Conservation (phyloP, 2,329 filamentous ascomycete species). For the Fonsecaea nubica region DNA sequence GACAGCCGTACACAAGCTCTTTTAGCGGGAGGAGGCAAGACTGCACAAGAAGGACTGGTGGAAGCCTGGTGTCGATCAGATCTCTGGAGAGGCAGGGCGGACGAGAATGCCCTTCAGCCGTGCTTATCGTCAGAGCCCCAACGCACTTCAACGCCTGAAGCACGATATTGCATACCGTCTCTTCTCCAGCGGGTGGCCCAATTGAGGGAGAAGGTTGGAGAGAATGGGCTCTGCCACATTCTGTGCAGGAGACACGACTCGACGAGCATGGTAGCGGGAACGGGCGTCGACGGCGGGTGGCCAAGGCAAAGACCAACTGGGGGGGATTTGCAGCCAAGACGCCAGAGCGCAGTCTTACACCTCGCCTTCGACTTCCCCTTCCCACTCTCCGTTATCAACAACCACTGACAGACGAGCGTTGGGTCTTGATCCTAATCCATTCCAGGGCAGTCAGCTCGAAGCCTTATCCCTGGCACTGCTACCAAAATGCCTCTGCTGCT, state of each 20-base stretch:
- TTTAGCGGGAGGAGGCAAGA: neutral
- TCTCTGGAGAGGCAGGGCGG: neutral
- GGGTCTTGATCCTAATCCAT: constrained; percentile 8
- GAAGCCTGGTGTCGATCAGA: neutral
- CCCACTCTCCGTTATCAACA: constrained; percentile 16
- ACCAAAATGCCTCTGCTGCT: neutral
- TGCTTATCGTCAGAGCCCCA: constrained; percentile 7
- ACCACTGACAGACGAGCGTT: constrained; percentile 15
- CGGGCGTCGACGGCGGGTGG: constrained; percentile 14
- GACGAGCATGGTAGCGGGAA: constrained; percentile 1
- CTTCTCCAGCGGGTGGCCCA: too few species aligned
- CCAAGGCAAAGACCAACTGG: neutral
- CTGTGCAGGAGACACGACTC: constrained; percentile 7
- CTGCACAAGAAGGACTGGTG: neutral
- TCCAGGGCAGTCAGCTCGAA: constrained; percentile 16
- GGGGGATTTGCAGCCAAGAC: constrained; percentile 14
- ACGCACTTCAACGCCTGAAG: neutral
- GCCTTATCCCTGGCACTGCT: constrained; percentile 7
- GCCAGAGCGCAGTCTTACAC: constrained; percentile 7
- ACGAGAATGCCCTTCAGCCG: neutral
- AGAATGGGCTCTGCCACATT: neutral
- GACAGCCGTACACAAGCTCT: neutral
- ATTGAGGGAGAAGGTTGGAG: neutral
- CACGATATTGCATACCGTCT: constrained; percentile 12
- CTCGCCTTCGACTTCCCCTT: constrained; percentile 13